Conservation (phyloP, 768 basidiomycete genomes). For the Amylocystis lapponica region DNA sequence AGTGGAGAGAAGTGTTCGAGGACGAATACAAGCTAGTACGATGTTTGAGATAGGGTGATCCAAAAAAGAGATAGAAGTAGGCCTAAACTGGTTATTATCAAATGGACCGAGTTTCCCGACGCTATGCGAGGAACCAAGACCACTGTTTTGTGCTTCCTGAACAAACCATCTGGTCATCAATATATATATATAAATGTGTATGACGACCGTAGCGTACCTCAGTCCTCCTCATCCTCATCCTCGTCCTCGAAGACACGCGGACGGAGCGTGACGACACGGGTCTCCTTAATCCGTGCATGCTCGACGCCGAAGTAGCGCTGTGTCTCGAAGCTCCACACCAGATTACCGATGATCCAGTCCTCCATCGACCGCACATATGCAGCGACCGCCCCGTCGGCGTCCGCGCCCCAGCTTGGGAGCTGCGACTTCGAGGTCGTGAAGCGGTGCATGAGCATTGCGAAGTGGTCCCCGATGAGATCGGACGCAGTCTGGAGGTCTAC, state of each 20-base stretch:
- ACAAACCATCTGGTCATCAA: no score
- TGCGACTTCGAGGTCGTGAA: constrained; percentile 41
- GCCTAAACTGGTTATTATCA: no score
- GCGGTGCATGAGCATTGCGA: constrained; percentile 41
- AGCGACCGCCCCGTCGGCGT: constrained; percentile 41
- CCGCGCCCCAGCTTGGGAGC: constrained; percentile 43
- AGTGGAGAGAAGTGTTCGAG: no score
- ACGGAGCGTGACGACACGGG: constrained; percentile 17
- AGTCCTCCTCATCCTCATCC: constrained; percentile 14
- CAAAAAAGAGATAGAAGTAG: no score
- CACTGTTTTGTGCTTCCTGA: no score
- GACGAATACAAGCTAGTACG: no score
- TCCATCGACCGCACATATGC: constrained; percentile 51
- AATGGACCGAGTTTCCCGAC: no score
- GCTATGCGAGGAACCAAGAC: no score
- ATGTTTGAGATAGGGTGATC: no score
- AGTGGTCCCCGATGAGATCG: constrained; percentile 50
- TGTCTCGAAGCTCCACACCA: constrained; percentile 66
- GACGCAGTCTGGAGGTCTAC: constrained; percentile 54
- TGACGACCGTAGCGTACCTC: no score
- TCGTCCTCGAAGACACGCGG: no score
- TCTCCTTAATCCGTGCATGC: constrained; percentile 41
- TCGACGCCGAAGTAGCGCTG: constrained; percentile 60
- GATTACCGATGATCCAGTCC: constrained; percentile 58
- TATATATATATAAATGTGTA: no score